phyloP scores from a whole-genome alignment of 352 stramenopile genomes.

The Phytophthora agathidicida region DNA sequence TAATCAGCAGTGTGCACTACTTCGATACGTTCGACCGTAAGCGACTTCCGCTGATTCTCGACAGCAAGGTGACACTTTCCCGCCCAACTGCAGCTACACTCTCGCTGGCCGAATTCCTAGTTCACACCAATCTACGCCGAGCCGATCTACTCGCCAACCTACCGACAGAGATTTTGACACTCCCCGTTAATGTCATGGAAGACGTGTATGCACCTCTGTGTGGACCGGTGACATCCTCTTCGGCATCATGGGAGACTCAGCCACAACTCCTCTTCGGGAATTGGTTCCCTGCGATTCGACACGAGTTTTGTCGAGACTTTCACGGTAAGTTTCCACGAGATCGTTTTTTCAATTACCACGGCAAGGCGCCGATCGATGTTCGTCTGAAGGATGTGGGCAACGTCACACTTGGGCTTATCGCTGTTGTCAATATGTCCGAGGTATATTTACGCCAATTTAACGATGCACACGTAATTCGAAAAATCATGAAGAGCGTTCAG shows the following conservation, averaged over 20 bases:
- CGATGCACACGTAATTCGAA: slow-evolving; percentile 31
- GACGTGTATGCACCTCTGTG: slow-evolving; percentile 36
- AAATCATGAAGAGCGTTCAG: slow-evolving; percentile 39
- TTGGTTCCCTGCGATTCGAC: slow-evolving; percentile 36
- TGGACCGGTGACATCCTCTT: slow-evolving; percentile 5
- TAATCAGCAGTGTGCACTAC: slow-evolving; percentile 34
- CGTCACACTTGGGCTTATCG: slow-evolving; percentile 25
- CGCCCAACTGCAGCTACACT: neutral
- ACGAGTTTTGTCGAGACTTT: slow-evolving; percentile 43
- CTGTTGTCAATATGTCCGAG: slow-evolving; percentile 30
- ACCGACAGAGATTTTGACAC: slow-evolving; percentile 12
- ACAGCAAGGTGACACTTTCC: slow-evolving; percentile 6
- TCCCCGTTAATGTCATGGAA: slow-evolving; percentile 16
- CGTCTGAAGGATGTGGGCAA: slow-evolving; percentile 30
- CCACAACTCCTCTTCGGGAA: slow-evolving; percentile 39
- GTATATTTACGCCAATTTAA: slow-evolving; percentile 36
- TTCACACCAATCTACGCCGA: slow-evolving; percentile 29
- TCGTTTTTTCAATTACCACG: slow-evolving; percentile 32
- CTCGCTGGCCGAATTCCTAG: slow-evolving; percentile 31
- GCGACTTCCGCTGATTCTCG: slow-evolving; percentile 19
- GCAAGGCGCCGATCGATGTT: slow-evolving; percentile 5
- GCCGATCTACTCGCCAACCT: slow-evolving; percentile 16
- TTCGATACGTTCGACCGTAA: slow-evolving; percentile 36
- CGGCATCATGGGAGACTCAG: slow-evolving; percentile 12
- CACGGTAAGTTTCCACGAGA: slow-evolving; percentile 21